Conservation (phyloP, 2,329 filamentous ascomycete genomes). For the Botrytis hyacinthi region DNA sequence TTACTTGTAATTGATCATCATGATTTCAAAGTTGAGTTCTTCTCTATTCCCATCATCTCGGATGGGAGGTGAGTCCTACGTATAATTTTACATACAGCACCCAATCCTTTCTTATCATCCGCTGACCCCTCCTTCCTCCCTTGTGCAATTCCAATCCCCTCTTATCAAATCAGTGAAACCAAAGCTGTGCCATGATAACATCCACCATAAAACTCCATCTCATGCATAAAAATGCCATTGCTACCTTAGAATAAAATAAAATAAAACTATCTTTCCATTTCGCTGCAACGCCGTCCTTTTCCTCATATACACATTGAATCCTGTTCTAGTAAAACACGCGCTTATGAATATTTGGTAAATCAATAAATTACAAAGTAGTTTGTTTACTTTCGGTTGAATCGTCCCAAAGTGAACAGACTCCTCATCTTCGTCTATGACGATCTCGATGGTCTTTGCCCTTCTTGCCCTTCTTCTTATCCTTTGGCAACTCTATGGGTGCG, state of each 20-base stretch:
- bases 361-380: constrained; percentile 20
- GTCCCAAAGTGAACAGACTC: background rate
- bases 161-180: background rate
- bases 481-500: constrained; percentile 60
- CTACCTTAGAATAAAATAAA: background rate
- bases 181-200: background rate
- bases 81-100: background rate
- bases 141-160: constrained; percentile 10
- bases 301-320: constrained; percentile 29
- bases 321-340: constrained; percentile 23
- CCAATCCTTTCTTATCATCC: constrained; percentile 7
- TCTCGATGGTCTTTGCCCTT: constrained; percentile 39
- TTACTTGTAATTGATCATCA: background rate
- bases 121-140: background rate
- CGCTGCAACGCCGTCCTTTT: constrained; percentile 20
- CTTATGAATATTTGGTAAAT: constrained; percentile 9
- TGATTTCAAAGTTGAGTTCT: background rate
- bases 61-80: background rate
- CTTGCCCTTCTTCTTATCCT: constrained; percentile 62
- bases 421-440: constrained; percentile 37
- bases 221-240: constrained; percentile 6
- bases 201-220: constrained; percentile 8
- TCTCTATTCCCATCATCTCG: background rate
- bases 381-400: background rate
- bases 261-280: background rate